Evolutionary conservation across 2,329 filamentous ascomycete genomes (phyloP).

Genomic region (Herpomyces periplanetae): DNA sequence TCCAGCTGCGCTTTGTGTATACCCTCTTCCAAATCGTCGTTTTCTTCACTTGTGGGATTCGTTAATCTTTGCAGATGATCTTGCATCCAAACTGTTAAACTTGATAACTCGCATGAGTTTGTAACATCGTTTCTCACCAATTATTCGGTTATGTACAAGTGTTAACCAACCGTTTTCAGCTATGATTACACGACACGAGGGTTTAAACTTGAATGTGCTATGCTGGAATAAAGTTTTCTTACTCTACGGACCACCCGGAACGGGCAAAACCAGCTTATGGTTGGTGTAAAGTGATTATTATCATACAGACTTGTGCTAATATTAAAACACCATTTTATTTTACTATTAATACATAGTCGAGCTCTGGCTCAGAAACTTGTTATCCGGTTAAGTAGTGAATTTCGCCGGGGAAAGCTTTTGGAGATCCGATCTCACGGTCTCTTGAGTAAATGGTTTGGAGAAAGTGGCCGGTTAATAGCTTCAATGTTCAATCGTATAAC

Average conservation of each 20-base stretch:
- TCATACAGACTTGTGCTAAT: conserved; percentile 1
- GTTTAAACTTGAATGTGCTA: conserved; percentile 7
- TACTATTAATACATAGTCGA: conserved; percentile 6
- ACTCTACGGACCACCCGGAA: conserved; percentile 10
- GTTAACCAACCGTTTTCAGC: too few species aligned
- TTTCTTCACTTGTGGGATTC: conserved; percentile 11
- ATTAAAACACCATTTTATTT: conserved; percentile 2
- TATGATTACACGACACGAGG: conserved; percentile 6
- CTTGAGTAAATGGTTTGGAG: conserved; percentile 12
- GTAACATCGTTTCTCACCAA: not conserved
- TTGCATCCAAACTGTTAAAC: conserved; percentile 9
- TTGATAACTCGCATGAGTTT: conserved; percentile 8
- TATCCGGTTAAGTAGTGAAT: conserved; percentile 9
- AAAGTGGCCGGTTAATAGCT: conserved; percentile 10
- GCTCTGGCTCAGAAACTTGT: conserved; percentile 13
- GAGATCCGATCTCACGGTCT: conserved; percentile 11
- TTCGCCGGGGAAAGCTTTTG: conserved; percentile 8
- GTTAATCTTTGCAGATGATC: conserved; percentile 9
- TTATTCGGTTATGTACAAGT: conserved; percentile 3
- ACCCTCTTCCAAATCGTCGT: conserved; percentile 7
- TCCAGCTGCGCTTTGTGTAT: too few species aligned
- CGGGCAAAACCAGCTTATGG: conserved; percentile 10
- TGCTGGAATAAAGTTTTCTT: conserved; percentile 11
- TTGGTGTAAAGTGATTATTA: conserved; percentile 2
- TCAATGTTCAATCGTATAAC: conserved; percentile 11